A percentile compares a stretch with the other conserved stretches of the same genome.
Evolutionary conservation across 1,284 basidiomycete species (phyloP).

Genomic region (Ustilago lituana): DNA sequence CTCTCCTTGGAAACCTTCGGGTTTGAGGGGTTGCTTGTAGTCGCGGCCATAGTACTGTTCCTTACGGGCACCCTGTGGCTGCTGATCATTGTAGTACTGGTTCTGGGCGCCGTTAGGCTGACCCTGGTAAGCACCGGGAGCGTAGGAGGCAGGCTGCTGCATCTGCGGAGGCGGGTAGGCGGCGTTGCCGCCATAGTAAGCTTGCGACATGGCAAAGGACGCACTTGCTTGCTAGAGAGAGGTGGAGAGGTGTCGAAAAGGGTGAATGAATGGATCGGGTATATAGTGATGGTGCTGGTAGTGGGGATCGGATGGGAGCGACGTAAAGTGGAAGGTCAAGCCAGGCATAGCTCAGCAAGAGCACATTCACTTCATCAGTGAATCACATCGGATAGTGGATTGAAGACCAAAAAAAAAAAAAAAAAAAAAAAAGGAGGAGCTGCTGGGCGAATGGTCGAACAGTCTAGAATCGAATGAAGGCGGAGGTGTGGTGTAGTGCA

Average conservation of each 20-base stretch:
- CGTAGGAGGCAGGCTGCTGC: constrained; percentile 36
- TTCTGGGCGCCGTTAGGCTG: constrained; percentile 53
- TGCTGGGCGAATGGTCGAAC: no score
- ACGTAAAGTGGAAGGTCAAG: no score
- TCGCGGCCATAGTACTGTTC: constrained; percentile 48
- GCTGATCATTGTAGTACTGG: constrained; percentile 49
- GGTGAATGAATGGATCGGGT: not conserved
- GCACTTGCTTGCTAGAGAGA: no score
- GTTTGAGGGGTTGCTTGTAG: constrained; percentile 51
- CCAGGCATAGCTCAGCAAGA: no score
- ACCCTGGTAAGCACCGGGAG: constrained; percentile 39
- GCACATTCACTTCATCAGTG: no score
- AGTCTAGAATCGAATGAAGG: constrained; percentile 13
- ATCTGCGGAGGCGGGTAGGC: constrained; percentile 37
- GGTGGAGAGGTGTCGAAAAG: not conserved
- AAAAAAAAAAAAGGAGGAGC: not conserved
- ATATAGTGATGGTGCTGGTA: constrained; percentile 7
- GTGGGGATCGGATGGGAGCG: not conserved
- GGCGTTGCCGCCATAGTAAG: constrained; percentile 25
- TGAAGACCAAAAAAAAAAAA: not conserved
- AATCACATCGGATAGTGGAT: no score
- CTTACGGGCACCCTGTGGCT: constrained; percentile 14
- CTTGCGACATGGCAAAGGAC: constrained; percentile 45
- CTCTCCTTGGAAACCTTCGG: constrained; percentile 57
- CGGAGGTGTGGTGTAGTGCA: no score